Conservation (phyloP, 2,329 filamentous ascomycete species). For the Gyromitra esculenta region DNA sequence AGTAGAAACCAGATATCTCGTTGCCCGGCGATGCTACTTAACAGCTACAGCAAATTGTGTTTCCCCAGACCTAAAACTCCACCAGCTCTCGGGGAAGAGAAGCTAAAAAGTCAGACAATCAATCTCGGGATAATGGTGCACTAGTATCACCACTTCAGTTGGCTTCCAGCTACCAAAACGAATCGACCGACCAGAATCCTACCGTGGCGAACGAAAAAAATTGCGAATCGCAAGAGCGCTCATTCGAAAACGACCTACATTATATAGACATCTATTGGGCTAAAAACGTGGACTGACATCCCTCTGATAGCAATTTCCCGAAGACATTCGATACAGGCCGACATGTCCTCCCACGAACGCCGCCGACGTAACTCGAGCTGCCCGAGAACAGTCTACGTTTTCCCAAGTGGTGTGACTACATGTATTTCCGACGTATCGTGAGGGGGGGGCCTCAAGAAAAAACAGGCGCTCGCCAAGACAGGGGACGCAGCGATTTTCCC, state of each 20-base stretch:
- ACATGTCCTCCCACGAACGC: background rate
- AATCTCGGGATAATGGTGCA: no score
- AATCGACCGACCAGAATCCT: background rate
- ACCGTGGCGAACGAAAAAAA: background rate
- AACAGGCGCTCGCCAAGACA: background rate
- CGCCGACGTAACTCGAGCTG: background rate
- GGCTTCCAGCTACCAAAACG: background rate
- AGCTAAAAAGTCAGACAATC: no score
- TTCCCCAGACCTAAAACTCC: no score
- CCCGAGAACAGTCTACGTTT: background rate
- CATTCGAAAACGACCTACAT: constrained; percentile 2
- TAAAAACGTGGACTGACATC: background rate
- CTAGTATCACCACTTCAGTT: no score
- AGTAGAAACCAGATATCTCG: no score
- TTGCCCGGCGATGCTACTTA: no score
- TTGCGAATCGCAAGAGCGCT: background rate
- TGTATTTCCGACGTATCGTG: background rate
- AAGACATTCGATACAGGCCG: background rate
- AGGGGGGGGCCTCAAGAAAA: background rate
- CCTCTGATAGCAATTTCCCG: background rate
- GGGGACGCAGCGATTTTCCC: background rate
- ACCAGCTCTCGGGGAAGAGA: no score
- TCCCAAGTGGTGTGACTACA: background rate
- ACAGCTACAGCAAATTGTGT: no score
- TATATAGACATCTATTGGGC: background rate